Conservation (phyloP, 768 basidiomycete species). For the Trametes cingulata region DNA sequence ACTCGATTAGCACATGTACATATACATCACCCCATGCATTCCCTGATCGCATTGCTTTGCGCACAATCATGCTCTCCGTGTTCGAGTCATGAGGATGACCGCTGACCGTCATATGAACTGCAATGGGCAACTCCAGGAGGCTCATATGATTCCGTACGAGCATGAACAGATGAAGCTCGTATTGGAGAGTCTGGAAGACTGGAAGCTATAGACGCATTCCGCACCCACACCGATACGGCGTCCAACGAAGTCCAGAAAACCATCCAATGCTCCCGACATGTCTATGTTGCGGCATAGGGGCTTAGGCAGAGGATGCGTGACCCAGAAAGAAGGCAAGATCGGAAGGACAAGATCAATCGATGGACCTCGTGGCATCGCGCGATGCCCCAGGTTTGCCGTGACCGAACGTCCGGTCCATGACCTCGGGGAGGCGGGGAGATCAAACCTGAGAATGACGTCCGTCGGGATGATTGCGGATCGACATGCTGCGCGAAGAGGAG, state of each 20-base stretch:
- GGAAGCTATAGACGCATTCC: not conserved
- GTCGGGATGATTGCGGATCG: constrained; percentile 2
- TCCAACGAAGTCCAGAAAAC: not conserved
- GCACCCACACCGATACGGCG: not conserved
- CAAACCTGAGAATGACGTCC: not conserved
- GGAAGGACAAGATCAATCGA: not conserved
- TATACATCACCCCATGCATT: constrained; percentile 3
- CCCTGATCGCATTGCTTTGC: not conserved
- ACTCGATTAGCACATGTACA: not conserved
- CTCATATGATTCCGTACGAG: too few species aligned
- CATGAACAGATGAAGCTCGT: not conserved
- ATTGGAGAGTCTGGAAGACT: not conserved
- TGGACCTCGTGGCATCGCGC: constrained; percentile 1
- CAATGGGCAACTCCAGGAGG: too few species aligned
- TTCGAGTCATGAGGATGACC: too few species aligned
- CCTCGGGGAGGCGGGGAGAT: not conserved
- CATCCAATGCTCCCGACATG: not conserved
- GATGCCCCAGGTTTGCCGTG: not conserved
- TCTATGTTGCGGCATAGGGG: constrained; percentile 1
- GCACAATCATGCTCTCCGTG: too few species aligned
- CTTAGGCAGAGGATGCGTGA: not conserved
- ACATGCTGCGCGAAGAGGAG: not conserved
- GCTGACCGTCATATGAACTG: too few species aligned
- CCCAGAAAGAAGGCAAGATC: not conserved
- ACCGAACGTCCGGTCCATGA: not conserved